Base-by-base conservation (phyloP, 2,329 filamentous ascomycete species). In the Apiospora sp. region DNA sequence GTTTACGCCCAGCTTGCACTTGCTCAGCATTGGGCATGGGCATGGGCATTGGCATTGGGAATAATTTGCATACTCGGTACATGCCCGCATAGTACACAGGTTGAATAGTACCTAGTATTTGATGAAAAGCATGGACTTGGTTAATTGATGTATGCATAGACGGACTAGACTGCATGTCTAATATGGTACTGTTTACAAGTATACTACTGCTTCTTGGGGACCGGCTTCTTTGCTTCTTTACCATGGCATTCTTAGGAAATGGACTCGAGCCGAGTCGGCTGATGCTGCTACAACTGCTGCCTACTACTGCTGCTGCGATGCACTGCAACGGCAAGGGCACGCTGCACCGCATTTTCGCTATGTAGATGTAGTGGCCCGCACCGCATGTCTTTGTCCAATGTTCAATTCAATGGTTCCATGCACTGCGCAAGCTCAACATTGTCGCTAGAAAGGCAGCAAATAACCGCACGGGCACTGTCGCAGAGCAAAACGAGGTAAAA, bases 401-500 rank as follows among this genome's bases (percentile, higher is more conserved):
- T 64, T 64, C 54, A 61, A 34, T 61, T 19, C 27, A 61, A 37
- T 61, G 54, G 54, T 30, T 22, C 54, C 6, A 37, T 61, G 54
- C 19, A 61, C 54, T 37, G 54, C 30, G 37, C 54, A 37, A 61
- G 54, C 54, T 34, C 51, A 58, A 16, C 54, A 37, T 61, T 64
- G 19, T 64, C 34, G n/a, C 58, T 64, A n/a, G 22, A 64, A 41
- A 24, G 41, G 58, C 19, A 41, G 58, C 22, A 41, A 64, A 64
- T 64, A 34, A 64, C 58, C 58, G 58, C 58, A 41, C 34, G 30
- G 58, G 58, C 58, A 41, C 58, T 64, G 58, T 64, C 58, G 58
- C 58, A 64, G 58, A 64, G 30, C 58, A 64, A 64, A 64, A n/a
- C 58, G 58, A 64, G 58, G 58, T 41, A 64, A 58, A 58, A 58